phyloP scores from a whole-genome alignment of 2,329 filamentous ascomycete species.

The Neopestalotiopsis clavispora region DNA sequence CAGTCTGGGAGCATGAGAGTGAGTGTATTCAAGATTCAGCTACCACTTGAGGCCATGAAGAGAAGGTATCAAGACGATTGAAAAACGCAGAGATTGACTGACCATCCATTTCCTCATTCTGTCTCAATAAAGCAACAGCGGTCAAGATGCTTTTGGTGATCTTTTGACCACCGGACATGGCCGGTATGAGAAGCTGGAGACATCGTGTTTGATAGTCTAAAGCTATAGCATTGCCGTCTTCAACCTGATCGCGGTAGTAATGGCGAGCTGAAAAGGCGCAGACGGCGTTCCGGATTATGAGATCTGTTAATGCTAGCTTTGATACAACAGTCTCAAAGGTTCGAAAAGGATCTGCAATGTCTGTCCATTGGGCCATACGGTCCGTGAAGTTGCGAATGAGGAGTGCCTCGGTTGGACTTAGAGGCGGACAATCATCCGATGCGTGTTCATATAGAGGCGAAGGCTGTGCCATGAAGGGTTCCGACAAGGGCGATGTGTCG shows the following conservation, averaged over 20 bases:
- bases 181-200: constrained; percentile 12
- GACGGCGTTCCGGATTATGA: constrained; percentile 6
- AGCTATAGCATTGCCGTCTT: constrained; percentile 8
- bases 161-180: constrained; percentile 10
- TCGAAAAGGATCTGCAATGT: constrained; percentile 12
- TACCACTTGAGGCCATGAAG: background rate
- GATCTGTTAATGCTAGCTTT: constrained; percentile 4
- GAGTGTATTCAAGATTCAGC: background rate
- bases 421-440: background rate
- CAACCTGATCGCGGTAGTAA: constrained; percentile 4
- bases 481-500: constrained; percentile 6
- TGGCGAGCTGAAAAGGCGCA: constrained; percentile 10
- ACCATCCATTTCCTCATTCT: constrained; percentile 16
- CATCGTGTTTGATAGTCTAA: constrained; percentile 7
- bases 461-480: background rate
- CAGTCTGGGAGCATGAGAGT: background rate
- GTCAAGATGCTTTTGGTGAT: constrained; percentile 4
- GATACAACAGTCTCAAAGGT: constrained; percentile 7
- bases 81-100: background rate
- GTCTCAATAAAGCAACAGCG: constrained; percentile 9
- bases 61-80: background rate
- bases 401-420: constrained; percentile 3
- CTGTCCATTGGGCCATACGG: constrained; percentile 9
- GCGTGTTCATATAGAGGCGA: background rate
- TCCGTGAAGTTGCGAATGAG: constrained; percentile 11